Conservation (phyloP, 108 stramenopile genomes). For the Cylindrotheca fusiformis region DNA sequence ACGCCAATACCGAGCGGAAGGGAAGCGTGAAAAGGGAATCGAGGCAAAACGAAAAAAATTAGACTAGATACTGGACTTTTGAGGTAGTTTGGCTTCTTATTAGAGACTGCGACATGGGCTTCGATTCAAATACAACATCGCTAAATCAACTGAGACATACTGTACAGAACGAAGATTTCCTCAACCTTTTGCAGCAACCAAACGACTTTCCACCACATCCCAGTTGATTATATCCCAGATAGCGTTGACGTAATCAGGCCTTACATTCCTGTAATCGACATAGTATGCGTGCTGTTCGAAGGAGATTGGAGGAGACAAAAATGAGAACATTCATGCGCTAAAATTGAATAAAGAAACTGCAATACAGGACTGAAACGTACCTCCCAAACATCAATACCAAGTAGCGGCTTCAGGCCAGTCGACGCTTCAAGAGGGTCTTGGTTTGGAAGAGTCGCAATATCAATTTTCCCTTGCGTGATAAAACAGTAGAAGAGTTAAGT, state of each 20-base stretch:
- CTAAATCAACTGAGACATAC: too few relatives aligned
- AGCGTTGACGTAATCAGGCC: constrained; percentile 94
- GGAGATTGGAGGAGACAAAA: too few relatives aligned
- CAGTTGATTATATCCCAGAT: constrained; percentile 94
- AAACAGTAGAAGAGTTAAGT: neutral
- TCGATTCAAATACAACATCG: too few relatives aligned
- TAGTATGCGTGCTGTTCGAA: constrained; percentile 89
- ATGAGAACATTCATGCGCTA: too few relatives aligned
- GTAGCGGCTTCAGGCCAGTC: constrained; percentile 95
- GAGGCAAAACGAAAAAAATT: constrained; percentile 52
- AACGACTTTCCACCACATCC: constrained; percentile 73
- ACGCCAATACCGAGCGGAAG: constrained; percentile 75
- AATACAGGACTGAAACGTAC: too few relatives aligned
- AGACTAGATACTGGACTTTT: too few relatives aligned
- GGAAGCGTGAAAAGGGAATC: constrained; percentile 67
- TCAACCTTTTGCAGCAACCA: constrained; percentile 73
- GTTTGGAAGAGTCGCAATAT: constrained; percentile 87
- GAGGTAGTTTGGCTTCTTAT: too few relatives aligned
- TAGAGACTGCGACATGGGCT: too few relatives aligned
- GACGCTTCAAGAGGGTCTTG: constrained; percentile 98
- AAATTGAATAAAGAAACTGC: too few relatives aligned
- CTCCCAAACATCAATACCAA: constrained; percentile 99
- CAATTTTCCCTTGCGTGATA: constrained; percentile 67
- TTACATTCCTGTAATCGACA: constrained; percentile 95
- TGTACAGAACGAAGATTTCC: too few relatives aligned